Evolutionary conservation across 2,329 filamentous ascomycete species (phyloP).

Genomic region (Chaetomiaceae sp.): DNA sequence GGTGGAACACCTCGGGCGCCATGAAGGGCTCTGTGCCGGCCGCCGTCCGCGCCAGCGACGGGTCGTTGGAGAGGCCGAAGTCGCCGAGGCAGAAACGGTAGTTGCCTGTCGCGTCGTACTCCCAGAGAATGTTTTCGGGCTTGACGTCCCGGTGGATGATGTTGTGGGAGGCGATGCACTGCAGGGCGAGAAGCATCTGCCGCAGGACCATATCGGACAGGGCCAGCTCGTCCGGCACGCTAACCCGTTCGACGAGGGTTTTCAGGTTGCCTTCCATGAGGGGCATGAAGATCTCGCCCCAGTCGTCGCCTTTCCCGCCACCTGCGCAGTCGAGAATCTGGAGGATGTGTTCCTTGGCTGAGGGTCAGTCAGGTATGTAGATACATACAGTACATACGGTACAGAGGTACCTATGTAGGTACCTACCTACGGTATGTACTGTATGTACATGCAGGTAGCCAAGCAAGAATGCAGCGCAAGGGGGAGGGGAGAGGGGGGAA

Average conservation of each 20-base stretch:
- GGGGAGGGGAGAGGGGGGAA: neutral
- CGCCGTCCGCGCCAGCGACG: slow-evolving; percentile 21
- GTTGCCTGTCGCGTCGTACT: slow-evolving; percentile 8
- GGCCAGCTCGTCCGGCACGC: neutral
- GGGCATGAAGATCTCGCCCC: slow-evolving; percentile 28
- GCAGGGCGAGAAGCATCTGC: slow-evolving; percentile 27
- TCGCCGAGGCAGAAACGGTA: slow-evolving; percentile 27
- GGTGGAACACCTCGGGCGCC: slow-evolving; percentile 28
- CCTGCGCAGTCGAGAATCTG: slow-evolving; percentile 22
- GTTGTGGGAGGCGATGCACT: slow-evolving; percentile 21
- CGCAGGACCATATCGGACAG: slow-evolving; percentile 22
- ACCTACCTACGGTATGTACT: too few relatives aligned
- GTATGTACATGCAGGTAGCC: neutral
- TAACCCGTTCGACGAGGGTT: slow-evolving; percentile 12
- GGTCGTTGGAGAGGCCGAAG: slow-evolving; percentile 28
- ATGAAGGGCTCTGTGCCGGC: slow-evolving; percentile 30
- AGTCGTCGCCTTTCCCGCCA: slow-evolving; percentile 17
- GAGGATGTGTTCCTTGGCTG: slow-evolving; percentile 28
- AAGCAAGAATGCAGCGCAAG: neutral
- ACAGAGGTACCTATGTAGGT: too few relatives aligned
- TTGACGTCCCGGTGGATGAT: slow-evolving; percentile 29
- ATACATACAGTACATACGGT: too few relatives aligned
- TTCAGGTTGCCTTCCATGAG: slow-evolving; percentile 26
- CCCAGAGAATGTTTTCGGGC: slow-evolving; percentile 28
- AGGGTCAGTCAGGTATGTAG: too few relatives aligned